Percentiles rank a stretch among this genome's conserved stretches.
Evolutionary conservation across 345 rosid genomes (phyloP).

Genomic region (Orychophragmus violaceus): DNA sequence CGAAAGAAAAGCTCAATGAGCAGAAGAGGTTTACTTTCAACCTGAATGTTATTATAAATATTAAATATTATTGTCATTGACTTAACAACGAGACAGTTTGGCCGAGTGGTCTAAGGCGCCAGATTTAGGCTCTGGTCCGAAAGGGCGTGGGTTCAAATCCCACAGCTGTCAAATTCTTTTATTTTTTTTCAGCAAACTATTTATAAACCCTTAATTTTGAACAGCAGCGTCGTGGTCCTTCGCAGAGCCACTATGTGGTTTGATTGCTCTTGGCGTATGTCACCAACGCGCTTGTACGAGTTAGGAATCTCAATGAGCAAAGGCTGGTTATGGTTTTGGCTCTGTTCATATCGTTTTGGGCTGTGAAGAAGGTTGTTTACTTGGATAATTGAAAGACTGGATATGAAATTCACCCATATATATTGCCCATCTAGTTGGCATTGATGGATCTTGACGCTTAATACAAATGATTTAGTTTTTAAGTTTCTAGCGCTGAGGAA

Average conservation of each 20-base stretch:
- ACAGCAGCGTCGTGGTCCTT: neutral
- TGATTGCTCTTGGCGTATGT: slow-evolving; percentile 59
- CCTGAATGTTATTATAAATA: neutral
- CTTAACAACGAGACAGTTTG: slow-evolving; percentile 52
- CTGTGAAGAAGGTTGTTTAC: slow-evolving; percentile 55
- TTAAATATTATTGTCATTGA: neutral
- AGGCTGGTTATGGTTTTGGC: slow-evolving; percentile 43
- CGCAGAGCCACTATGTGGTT: slow-evolving; percentile 30
- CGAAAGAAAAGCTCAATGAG: neutral
- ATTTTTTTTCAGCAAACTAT: neutral
- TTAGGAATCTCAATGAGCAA: slow-evolving; percentile 43
- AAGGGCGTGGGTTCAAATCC: slow-evolving; percentile 99
- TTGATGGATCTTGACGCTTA: neutral
- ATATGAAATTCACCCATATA: slow-evolving; percentile 54
- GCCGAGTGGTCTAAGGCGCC: slow-evolving; percentile 99
- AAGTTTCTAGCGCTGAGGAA: neutral
- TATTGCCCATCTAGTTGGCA: slow-evolving; percentile 61
- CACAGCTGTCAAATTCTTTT: slow-evolving; percentile 65
- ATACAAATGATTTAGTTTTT: neutral
- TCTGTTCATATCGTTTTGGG: slow-evolving; percentile 54
- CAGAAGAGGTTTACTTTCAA: neutral
- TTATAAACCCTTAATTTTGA: neutral
- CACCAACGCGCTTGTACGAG: slow-evolving; percentile 54
- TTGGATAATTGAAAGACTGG: slow-evolving; percentile 90
- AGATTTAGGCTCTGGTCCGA: slow-evolving; percentile 99